Evolutionary conservation across 805 yeast genomes (phyloP), one percentile per base, ranked within the genome.

Genomic region (Candida pini): DNA sequence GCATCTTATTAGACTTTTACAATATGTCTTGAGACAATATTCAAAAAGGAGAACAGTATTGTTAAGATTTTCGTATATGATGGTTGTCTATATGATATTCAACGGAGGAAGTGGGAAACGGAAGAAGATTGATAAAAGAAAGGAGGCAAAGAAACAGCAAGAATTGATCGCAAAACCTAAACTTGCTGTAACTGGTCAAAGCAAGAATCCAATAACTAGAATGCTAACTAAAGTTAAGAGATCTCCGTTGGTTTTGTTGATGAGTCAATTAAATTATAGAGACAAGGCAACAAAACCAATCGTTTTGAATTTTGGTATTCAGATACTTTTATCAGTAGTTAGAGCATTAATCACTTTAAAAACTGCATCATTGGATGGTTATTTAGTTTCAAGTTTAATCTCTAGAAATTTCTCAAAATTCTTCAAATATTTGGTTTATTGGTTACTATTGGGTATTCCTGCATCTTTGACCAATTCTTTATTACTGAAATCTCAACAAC

Each of bases 391-490:
- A 0, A 76, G 85, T 1, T 68, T 89, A 46, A 84, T 89, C 19
- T 71, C 81, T 26, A 85, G 81, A 42, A 69, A 71, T 33, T 81
- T 87, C 41, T 65, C 69, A 30, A 68, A 66, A 29, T 88, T 89
- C 50, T 62, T 79, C 37, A 69, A 71, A 40, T 69, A 81, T 19
- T 58, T 88, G 36, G 64, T 72, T 2, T 67, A 74, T 49, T 89
- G 97, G 97, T 74, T 89, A 80, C 48, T 76, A 12, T 66, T 89
- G 10, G 96, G 96, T 9, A 55, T 87, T 8, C 97, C 97, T 0
- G 92, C 95, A 2, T 73, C 95, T 3, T 51, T 84, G 20, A 79
- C 84, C 8, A 86, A 88, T 49, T 75, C 95, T 0, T 56, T 83
- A 35, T 68, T 88, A 34, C 64, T 68, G 12, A 81, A 75, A 62